Percentiles rank a stretch among this genome's conserved stretches.
Evolutionary conservation across 352 stramenopile species (phyloP).

Genomic region (Achlya hypogyna): DNA sequence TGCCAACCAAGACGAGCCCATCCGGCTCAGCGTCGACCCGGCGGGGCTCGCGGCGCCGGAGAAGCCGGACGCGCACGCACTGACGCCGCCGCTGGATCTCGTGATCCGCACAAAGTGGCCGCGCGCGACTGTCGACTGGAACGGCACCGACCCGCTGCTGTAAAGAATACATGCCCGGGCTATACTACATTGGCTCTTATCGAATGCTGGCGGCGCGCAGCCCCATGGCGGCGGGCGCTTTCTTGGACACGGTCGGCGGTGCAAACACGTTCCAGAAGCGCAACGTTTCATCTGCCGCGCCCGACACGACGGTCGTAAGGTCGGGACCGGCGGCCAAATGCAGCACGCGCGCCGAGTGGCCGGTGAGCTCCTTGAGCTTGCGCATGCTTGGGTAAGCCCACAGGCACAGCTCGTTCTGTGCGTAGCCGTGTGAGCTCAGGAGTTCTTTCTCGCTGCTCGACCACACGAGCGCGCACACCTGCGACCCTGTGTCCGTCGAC

Average conservation of each 20-base stretch:
- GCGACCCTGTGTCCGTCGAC: slow-evolving; percentile 87
- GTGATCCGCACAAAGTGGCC: slow-evolving; percentile 87
- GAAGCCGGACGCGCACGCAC: slow-evolving; percentile 32
- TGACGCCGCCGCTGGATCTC: slow-evolving; percentile 79
- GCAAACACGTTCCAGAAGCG: slow-evolving; percentile 99
- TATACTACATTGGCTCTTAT: neutral
- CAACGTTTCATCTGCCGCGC: slow-evolving; percentile 96
- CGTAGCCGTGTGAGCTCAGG: slow-evolving; percentile 86
- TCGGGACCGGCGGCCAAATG: slow-evolving; percentile 89
- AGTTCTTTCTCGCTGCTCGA: slow-evolving; percentile 72
- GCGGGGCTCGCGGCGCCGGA: slow-evolving; percentile 18
- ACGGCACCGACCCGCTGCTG: slow-evolving; percentile 76
- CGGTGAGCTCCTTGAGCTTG: slow-evolving; percentile 87
- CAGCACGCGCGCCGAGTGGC: slow-evolving; percentile 86
- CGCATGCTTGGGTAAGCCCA: slow-evolving; percentile 94
- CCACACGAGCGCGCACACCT: slow-evolving; percentile 87
- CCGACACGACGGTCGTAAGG: slow-evolving; percentile 94
- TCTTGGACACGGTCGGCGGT: neutral
- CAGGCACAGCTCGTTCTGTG: slow-evolving; percentile 87
- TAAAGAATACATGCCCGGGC: slow-evolving; percentile 23
- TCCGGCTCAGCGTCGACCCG: slow-evolving; percentile 45
- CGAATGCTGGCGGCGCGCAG: neutral
- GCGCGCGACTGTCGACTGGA: slow-evolving; percentile 72
- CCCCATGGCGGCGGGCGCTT: neutral
- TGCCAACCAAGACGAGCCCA: slow-evolving; percentile 81